phyloP scores from a whole-genome alignment of 805 yeast species.

The Myxozyma nipponensis region DNA sequence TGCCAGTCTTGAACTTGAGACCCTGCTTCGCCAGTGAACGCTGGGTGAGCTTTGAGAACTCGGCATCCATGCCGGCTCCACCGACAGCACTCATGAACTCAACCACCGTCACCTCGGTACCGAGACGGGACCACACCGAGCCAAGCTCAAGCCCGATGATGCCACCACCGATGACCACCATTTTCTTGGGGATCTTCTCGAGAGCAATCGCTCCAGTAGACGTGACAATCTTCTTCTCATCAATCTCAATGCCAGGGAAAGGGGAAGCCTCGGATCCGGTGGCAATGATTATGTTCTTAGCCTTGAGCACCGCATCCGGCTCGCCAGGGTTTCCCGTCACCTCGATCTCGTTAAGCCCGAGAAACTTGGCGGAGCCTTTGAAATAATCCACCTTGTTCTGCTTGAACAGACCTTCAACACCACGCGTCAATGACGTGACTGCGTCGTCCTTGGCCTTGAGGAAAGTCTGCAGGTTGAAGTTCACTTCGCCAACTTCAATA shows the following conservation, averaged over 20 bases:
- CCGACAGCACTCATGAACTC: conserved; percentile 91
- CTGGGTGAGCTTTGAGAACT: conserved; percentile 85
- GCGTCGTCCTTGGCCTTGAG: conserved; percentile 90
- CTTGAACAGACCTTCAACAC: conserved; percentile 91
- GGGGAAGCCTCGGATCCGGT: conserved; percentile 99
- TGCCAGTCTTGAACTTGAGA: conserved; percentile 82
- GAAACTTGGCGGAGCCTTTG: conserved; percentile 88
- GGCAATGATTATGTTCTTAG: conserved; percentile 89
- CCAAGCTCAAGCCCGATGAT: conserved; percentile 99
- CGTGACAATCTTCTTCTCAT: conserved; percentile 93
- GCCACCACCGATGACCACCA: conserved; percentile 98
- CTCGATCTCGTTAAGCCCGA: conserved; percentile 69
- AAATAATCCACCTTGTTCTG: conserved; percentile 91
- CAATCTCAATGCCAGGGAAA: conserved; percentile 95
- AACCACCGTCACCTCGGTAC: conserved; percentile 89
- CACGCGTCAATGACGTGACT: conserved; percentile 85
- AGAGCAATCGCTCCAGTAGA: conserved; percentile 89
- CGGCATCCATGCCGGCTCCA: conserved; percentile 98
- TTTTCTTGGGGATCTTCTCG: conserved; percentile 84
- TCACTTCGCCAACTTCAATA: conserved; percentile 68
- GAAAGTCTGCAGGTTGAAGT: conserved; percentile 69
- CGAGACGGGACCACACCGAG: conserved; percentile 92
- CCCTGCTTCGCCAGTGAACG: conserved; percentile 94
- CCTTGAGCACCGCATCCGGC: conserved; percentile 66
- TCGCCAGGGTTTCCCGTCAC: conserved; percentile 86